These are phyloP conservation scores for Myriosclerotinia curreyana DNA, from an alignment of 2,329 filamentous ascomycete genomes.

Conservation along the genomic window DNA sequence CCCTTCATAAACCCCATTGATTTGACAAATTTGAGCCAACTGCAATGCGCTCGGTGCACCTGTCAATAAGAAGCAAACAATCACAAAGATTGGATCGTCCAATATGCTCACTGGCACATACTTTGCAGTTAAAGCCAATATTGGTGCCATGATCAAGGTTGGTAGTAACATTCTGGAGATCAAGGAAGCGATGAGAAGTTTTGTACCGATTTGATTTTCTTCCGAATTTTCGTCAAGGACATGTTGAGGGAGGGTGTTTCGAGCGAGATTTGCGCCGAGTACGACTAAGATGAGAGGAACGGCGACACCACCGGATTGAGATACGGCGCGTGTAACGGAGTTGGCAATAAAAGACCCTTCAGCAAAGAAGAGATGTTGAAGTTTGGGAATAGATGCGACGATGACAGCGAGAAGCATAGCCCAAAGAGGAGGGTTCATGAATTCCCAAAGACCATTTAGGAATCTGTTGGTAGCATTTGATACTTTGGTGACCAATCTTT, in stretches of 20 bases:
- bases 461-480: slow-evolving; percentile 49
- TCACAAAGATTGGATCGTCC: slow-evolving; percentile 95
- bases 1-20: slow-evolving; percentile 92
- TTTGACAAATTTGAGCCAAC: slow-evolving; percentile 95
- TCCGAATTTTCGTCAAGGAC: slow-evolving; percentile 64
- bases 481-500: slow-evolving; percentile 47
- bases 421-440: slow-evolving; percentile 98
- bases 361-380: slow-evolving; percentile 84
- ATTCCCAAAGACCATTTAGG: slow-evolving; percentile 72
- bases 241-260: slow-evolving; percentile 73
- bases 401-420: slow-evolving; percentile 91
- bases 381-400: slow-evolving; percentile 78
- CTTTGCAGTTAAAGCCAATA: slow-evolving; percentile 83
- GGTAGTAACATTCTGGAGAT: slow-evolving; percentile 90
- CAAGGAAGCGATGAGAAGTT: slow-evolving; percentile 80
- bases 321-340: slow-evolving; percentile 83
- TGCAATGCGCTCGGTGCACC: slow-evolving; percentile 92
- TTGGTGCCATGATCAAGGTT: slow-evolving; percentile 85
- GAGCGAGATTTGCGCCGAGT: slow-evolving; percentile 87
- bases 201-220: slow-evolving; percentile 65
- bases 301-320: slow-evolving; percentile 83
- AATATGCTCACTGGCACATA: slow-evolving; percentile 90
- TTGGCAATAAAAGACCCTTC: slow-evolving; percentile 88
- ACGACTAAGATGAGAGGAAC: slow-evolving; percentile 95
- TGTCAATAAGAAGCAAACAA: slow-evolving; percentile 94